Conservation (phyloP, 2,329 filamentous ascomycete species). For the Epichloe aotearoae region DNA sequence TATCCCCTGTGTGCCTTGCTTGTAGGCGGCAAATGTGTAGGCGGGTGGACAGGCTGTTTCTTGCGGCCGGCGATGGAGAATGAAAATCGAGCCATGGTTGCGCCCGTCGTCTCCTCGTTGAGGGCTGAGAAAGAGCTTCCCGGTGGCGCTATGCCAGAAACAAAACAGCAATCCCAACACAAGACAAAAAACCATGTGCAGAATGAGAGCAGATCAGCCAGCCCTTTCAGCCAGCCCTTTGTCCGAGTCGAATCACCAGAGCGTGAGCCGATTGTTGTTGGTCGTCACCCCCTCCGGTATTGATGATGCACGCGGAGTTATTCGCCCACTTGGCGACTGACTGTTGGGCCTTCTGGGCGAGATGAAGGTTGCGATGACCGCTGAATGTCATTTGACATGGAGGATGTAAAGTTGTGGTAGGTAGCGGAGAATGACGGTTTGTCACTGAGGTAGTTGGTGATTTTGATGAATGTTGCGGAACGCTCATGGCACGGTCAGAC, state of each 20-base stretch:
- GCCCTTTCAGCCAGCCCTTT: background rate
- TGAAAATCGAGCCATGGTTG: conserved; percentile 31
- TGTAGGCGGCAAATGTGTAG: conserved; percentile 23
- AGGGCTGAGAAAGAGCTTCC: background rate
- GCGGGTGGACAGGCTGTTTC: conserved; percentile 22
- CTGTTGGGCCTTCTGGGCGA: too few relatives aligned
- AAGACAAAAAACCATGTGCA: background rate
- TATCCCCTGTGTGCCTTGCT: conserved; percentile 40
- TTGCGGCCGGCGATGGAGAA: conserved; percentile 36
- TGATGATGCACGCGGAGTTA: background rate
- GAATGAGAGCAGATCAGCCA: background rate
- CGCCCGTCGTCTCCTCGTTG: background rate
- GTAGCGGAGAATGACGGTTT: too few relatives aligned
- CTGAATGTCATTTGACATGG: too few relatives aligned
- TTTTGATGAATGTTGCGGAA: too few relatives aligned
- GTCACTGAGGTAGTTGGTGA: too few relatives aligned
- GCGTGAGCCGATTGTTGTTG: background rate
- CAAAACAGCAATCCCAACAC: background rate
- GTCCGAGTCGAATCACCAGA: too few relatives aligned
- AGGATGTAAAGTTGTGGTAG: too few relatives aligned
- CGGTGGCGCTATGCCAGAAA: background rate
- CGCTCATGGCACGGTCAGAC: too few relatives aligned
- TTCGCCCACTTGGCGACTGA: background rate
- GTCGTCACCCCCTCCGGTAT: background rate
- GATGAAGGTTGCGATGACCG: too few relatives aligned